These are phyloP conservation scores for Spathaspora arborariae DNA, from an alignment of 805 yeast species.

Conservation along the genomic window DNA sequence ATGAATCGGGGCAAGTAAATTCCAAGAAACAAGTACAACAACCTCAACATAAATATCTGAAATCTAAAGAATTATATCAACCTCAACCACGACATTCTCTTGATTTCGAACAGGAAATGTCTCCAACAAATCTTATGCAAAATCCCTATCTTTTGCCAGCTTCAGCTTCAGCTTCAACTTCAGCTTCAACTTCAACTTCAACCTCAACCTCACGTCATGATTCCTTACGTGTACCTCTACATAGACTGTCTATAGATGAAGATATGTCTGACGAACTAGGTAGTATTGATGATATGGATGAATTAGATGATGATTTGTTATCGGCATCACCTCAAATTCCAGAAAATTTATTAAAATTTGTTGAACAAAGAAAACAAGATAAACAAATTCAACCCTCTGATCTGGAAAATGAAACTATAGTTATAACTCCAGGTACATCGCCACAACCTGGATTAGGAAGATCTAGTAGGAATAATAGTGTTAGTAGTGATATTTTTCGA, in stretches of 20 bases:
- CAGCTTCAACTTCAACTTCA: no score
- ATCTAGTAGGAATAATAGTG: conserved; percentile 18
- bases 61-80: background rate
- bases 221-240: background rate
- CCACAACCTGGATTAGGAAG: conserved; percentile 18
- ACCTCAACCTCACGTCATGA: background rate
- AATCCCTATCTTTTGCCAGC: background rate
- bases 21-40: background rate
- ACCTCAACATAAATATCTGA: background rate
- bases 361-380: conserved; percentile 45
- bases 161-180: no score
- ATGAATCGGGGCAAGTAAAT: conserved; percentile 30
- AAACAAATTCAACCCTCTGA: conserved; percentile 10
- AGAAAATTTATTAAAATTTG: conserved; percentile 51
- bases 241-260: background rate
- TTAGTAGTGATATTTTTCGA: conserved; percentile 17
- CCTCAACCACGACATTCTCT: background rate
- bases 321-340: conserved; percentile 73
- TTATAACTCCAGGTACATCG: conserved; percentile 27
- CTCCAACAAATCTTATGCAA: background rate
- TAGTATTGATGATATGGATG: conserved; percentile 35
- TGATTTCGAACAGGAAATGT: background rate
- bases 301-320: conserved; percentile 41
- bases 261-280: conserved; percentile 20
- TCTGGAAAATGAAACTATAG: conserved; percentile 24